Evolutionary conservation across 1,139 yeast genomes (phyloP).

Genomic region (Taphrina wiesneri): DNA sequence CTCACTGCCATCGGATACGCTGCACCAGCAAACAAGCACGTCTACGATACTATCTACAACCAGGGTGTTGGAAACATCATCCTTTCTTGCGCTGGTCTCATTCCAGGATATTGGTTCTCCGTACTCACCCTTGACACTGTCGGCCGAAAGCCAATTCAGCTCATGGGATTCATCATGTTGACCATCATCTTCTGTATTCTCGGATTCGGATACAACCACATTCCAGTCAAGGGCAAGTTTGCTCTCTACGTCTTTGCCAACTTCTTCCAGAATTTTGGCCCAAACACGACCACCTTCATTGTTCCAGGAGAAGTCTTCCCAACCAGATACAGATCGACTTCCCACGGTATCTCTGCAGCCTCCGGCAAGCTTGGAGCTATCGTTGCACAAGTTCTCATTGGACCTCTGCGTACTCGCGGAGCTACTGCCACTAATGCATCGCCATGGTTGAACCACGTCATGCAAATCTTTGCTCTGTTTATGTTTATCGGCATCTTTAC

Average conservation of each 20-base stretch:
- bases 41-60: slow-evolving; percentile 70
- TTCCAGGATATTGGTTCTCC: slow-evolving; percentile 87
- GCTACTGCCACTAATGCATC: slow-evolving; percentile 60
- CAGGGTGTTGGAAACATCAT: slow-evolving; percentile 60
- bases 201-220: slow-evolving; percentile 32
- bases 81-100: slow-evolving; percentile 84
- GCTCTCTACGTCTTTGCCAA: slow-evolving; percentile 57
- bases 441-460: slow-evolving; percentile 86
- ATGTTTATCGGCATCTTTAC: slow-evolving; percentile 74
- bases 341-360: slow-evolving; percentile 97
- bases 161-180: slow-evolving; percentile 68
- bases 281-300: slow-evolving; percentile 92
- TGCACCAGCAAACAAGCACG: slow-evolving; percentile 53
- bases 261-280: slow-evolving; percentile 89
- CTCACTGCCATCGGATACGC: slow-evolving; percentile 85
- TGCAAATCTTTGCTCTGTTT: slow-evolving; percentile 89
- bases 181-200: slow-evolving; percentile 53
- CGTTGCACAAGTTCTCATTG: slow-evolving; percentile 80
- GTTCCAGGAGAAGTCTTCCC: slow-evolving; percentile 98
- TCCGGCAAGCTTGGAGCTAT: slow-evolving; percentile 96
- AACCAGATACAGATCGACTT: slow-evolving; percentile 95
- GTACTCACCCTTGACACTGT: slow-evolving; percentile 73
- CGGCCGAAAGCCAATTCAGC: slow-evolving; percentile 81
- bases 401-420: slow-evolving; percentile 76
- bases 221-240: slow-evolving; percentile 55